These are phyloP conservation scores for Tolypocladium amazonense DNA, from an alignment of 2,329 filamentous ascomycete species.

Conservation along the genomic window DNA sequence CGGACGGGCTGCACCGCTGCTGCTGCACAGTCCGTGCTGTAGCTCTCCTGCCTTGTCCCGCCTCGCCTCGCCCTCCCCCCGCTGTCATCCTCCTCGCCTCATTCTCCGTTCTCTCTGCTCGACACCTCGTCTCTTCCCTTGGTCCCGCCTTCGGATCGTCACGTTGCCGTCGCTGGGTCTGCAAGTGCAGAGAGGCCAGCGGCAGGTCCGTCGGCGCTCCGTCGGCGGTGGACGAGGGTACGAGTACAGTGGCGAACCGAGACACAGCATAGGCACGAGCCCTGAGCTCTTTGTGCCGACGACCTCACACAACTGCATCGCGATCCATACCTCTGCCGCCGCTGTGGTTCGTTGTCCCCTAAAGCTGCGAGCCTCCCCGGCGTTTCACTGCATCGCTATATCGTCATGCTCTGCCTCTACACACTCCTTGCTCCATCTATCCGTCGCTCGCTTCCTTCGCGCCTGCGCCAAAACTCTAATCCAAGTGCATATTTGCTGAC, in stretches of 20 bases:
- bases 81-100: not conserved
- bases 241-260: not conserved
- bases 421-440: not conserved
- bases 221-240: not conserved
- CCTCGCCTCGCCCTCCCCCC: not conserved
- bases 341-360: not conserved
- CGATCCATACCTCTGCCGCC: not conserved
- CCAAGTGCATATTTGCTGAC: not conserved
- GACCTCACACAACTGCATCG: not conserved
- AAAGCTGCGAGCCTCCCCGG: not conserved
- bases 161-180: not conserved
- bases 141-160: not conserved
- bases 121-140: not conserved
- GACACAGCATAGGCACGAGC: not conserved
- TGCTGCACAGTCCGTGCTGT: not conserved
- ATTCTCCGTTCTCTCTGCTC: not conserved
- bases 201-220: not conserved
- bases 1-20: not conserved
- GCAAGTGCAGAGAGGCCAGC: not conserved
- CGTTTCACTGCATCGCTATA: not conserved
- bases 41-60: not conserved
- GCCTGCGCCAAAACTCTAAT: not conserved
- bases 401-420: not conserved
- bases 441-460: not conserved
- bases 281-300: not conserved